phyloP scores from a whole-genome alignment of 2,329 filamentous ascomycete species.

The Mollisia scopiformis region DNA sequence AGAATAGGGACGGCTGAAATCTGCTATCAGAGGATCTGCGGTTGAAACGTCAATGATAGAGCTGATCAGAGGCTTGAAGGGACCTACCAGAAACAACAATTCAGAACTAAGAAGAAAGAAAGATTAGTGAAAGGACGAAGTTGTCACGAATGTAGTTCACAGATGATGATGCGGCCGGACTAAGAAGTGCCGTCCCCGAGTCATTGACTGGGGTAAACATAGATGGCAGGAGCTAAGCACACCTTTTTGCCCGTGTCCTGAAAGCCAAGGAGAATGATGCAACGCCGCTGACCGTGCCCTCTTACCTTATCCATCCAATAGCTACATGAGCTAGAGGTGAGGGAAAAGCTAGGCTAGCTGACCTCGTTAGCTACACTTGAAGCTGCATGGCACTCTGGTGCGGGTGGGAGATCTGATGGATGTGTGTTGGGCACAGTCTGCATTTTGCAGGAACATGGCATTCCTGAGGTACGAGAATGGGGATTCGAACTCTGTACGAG shows the following conservation, averaged over 20 bases:
- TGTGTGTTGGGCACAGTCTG: too few relatives aligned
- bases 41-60: background rate
- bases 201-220: background rate
- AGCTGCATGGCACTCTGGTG: background rate
- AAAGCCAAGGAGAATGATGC: background rate
- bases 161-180: background rate
- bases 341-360: background rate
- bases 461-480: background rate
- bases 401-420: background rate
- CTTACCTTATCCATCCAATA: background rate
- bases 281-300: background rate
- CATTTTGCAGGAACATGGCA: background rate
- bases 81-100: too few relatives aligned
- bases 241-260: background rate
- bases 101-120: background rate
- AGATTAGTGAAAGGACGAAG: background rate
- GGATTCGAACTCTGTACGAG: background rate
- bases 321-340: background rate
- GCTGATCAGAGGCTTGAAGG: too few relatives aligned
- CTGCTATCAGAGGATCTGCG: background rate
- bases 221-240: background rate
- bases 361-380: background rate
- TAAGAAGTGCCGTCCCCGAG: background rate
- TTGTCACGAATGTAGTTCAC: too few relatives aligned
- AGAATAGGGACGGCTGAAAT: background rate